Conservation (phyloP, 768 basidiomycete species). For the Pleurotus tuber-regium region DNA sequence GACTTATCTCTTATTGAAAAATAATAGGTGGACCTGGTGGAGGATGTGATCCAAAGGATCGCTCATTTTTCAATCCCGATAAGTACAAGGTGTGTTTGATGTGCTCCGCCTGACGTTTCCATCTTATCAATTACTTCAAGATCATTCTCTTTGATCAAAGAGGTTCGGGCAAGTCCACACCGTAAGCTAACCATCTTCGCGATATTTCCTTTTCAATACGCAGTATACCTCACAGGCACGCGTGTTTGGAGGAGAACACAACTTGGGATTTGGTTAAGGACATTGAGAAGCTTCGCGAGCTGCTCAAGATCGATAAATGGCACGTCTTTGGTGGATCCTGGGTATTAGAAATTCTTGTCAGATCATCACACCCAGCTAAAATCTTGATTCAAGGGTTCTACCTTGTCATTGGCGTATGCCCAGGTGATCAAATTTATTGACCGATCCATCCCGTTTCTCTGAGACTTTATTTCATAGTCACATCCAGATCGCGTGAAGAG, state of each 20-base stretch:
- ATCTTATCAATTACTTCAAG: constrained; percentile 29
- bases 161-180: constrained; percentile 83
- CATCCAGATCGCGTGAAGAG: constrained; percentile 81
- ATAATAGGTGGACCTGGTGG: constrained; percentile 81
- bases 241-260: constrained; percentile 82
- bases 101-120: not conserved
- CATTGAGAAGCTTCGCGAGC: constrained; percentile 76
- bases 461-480: constrained; percentile 35
- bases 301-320: constrained; percentile 82
- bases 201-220: not conserved
- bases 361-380: not conserved
- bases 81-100: constrained; percentile 68
- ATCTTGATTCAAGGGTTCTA: constrained; percentile 61
- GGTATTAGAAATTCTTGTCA: constrained; percentile 48
- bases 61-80: constrained; percentile 77
- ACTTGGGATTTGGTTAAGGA: constrained; percentile 94
- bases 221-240: constrained; percentile 42
- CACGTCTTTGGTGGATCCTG: constrained; percentile 95
- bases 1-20: too few relatives aligned
- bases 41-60: constrained; percentile 64
- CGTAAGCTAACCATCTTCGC: constrained; percentile 43
- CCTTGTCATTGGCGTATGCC: constrained; percentile 81
- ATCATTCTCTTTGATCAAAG: constrained; percentile 90
- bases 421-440: constrained; percentile 52
- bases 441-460: not conserved